phyloP scores from a whole-genome alignment of 108 stramenopile genomes.

The Cyclotella baltica region DNA sequence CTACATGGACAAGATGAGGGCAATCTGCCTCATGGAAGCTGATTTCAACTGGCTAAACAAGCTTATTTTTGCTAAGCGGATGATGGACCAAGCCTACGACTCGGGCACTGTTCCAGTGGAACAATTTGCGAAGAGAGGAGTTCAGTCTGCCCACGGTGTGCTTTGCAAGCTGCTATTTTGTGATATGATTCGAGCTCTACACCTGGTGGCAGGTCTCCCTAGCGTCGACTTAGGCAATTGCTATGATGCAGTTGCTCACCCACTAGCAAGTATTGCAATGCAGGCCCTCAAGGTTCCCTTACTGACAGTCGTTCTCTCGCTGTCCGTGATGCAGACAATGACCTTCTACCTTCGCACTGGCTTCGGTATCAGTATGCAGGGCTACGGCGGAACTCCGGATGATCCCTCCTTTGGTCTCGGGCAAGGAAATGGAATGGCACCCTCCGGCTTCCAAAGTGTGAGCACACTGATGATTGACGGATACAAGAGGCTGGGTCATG shows the following conservation, averaged over 20 bases:
- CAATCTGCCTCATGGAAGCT: slow-evolving; percentile 22
- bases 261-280: slow-evolving; percentile 11
- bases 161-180: neutral
- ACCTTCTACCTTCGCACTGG: slow-evolving; percentile 20
- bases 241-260: slow-evolving; percentile 26
- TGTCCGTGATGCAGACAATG: slow-evolving; percentile 8
- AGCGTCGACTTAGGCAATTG: slow-evolving; percentile 23
- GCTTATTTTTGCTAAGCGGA: slow-evolving; percentile 1
- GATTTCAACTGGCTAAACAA: slow-evolving; percentile 34
- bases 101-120: slow-evolving; percentile 6
- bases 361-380: neutral
- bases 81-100: slow-evolving; percentile 14
- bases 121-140: slow-evolving; percentile 1
- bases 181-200: slow-evolving; percentile 9
- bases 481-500: neutral
- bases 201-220: neutral
- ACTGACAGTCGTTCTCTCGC: neutral
- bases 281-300: slow-evolving; percentile 9
- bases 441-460: slow-evolving; percentile 11
- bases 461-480: slow-evolving; percentile 11
- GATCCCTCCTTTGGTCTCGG: slow-evolving; percentile 13
- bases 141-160: neutral
- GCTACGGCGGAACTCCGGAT: neutral
- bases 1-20: slow-evolving; percentile 9
- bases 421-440: slow-evolving; percentile 18